phyloP scores from a whole-genome alignment of 768 basidiomycete species.

The Phlegmacium glaucopus region DNA sequence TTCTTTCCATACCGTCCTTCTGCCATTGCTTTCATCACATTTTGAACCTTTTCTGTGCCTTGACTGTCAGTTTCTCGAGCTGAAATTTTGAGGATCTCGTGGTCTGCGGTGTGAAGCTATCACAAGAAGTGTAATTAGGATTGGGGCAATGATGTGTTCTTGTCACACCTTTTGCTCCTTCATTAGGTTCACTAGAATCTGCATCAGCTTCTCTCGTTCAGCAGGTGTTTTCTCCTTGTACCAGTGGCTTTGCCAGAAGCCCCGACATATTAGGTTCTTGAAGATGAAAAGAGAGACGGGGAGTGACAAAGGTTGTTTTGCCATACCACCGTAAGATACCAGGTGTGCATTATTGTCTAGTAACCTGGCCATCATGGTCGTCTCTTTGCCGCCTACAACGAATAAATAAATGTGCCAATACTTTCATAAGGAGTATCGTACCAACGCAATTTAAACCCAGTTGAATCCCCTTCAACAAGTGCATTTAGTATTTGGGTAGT shows the following conservation, averaged over 20 bases:
- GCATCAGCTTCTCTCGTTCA: constrained; percentile 51
- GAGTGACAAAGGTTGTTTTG: constrained; percentile 72
- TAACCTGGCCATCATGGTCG: constrained; percentile 64
- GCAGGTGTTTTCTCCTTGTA: constrained; percentile 44
- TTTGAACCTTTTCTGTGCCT: constrained; percentile 44
- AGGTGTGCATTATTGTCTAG: constrained; percentile 68
- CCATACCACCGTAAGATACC: constrained; percentile 90
- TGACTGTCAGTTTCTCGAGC: constrained; percentile 33
- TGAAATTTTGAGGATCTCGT: constrained; percentile 61
- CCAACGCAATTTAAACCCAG: constrained; percentile 51
- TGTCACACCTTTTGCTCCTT: constrained; percentile 46
- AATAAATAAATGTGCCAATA: background rate
- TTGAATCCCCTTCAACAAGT: constrained; percentile 32
- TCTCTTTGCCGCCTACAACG: constrained; percentile 55
- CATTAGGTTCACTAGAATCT: constrained; percentile 50
- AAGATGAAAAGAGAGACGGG: constrained; percentile 84
- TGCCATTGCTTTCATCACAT: constrained; percentile 39
- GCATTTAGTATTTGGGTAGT: background rate
- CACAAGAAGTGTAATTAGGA: background rate
- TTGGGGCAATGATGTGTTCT: background rate
- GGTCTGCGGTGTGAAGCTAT: constrained; percentile 65
- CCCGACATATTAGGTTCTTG: constrained; percentile 72
- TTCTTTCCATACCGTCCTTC: constrained; percentile 40
- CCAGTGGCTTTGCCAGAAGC: constrained; percentile 81
- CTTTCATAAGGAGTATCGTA: constrained; percentile 15